These are phyloP conservation scores for Penicillium sp. DNA, from an alignment of 2,329 filamentous ascomycete species.

Conservation along the genomic window DNA sequence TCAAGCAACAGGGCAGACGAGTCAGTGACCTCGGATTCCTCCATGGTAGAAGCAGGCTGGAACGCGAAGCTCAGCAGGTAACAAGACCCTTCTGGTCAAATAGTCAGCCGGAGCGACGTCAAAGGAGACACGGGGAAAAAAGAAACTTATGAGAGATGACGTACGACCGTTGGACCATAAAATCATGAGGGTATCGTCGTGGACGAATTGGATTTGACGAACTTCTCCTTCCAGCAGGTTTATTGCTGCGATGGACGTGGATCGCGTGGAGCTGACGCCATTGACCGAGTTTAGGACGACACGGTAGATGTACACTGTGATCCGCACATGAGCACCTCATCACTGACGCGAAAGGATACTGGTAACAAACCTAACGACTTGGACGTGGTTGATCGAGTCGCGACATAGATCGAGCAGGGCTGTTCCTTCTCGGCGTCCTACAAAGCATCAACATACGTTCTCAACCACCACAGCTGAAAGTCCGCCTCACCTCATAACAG, in stretches of 20 bases:
- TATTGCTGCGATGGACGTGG: slow-evolving; percentile 31
- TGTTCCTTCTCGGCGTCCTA: slow-evolving; percentile 27
- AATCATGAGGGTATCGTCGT: slow-evolving; percentile 60
- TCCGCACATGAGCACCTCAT: no score
- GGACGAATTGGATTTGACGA: slow-evolving; percentile 66
- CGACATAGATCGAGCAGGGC: slow-evolving; percentile 35
- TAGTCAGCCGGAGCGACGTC: not conserved
- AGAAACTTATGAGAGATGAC: slow-evolving; percentile 2
- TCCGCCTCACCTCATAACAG: slow-evolving; percentile 47
- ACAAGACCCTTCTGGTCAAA: slow-evolving; percentile 21
- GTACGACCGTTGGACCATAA: slow-evolving; percentile 49
- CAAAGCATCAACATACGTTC: not conserved
- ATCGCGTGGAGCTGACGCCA: slow-evolving; percentile 54
- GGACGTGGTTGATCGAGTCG: slow-evolving; percentile 32
- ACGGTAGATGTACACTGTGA: slow-evolving; percentile 58
- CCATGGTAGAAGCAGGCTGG: slow-evolving; percentile 16
- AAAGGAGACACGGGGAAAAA: no score
- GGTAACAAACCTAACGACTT: slow-evolving; percentile 32
- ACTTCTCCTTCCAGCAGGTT: slow-evolving; percentile 36
- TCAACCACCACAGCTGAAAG: not conserved
- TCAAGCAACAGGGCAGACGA: slow-evolving; percentile 9
- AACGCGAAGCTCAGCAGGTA: slow-evolving; percentile 38
- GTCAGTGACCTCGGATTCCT: slow-evolving; percentile 8
- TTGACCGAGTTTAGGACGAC: slow-evolving; percentile 54
- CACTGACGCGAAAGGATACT: no score